Percentiles rank a stretch among this genome's conserved stretches.
phyloP scores from a whole-genome alignment of 768 basidiomycete genomes.

The Dentipellis sp. region DNA sequence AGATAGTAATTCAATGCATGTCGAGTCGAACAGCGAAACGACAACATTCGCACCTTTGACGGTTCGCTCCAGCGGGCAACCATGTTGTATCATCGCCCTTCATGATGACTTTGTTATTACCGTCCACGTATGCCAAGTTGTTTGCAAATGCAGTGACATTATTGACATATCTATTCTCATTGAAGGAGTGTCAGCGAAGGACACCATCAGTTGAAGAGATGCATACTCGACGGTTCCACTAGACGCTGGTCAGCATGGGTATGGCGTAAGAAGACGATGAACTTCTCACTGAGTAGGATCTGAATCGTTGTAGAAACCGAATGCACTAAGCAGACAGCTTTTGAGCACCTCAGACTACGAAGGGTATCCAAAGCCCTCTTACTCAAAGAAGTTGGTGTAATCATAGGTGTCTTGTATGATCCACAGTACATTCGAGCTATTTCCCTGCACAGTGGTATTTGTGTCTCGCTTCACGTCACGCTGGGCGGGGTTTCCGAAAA shows the following conservation, averaged over 20 bases:
- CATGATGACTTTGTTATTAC: constrained; percentile 60
- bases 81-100: constrained; percentile 61
- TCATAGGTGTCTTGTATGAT: constrained; percentile 13
- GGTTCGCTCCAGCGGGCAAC: constrained; percentile 41
- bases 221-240: constrained; percentile 69
- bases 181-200: constrained; percentile 1
- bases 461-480: too few species aligned
- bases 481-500: too few species aligned
- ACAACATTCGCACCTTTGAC: constrained; percentile 42
- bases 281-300: constrained; percentile 12
- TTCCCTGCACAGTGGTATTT: background rate
- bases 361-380: background rate
- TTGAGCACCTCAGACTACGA: background rate
- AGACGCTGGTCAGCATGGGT: constrained; percentile 2
- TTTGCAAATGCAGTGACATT: constrained; percentile 39
- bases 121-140: constrained; percentile 47
- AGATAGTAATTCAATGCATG: background rate
- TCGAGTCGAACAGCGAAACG: background rate
- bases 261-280: constrained; percentile 4
- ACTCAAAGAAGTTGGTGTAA: constrained; percentile 14
- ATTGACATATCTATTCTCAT: constrained; percentile 48
- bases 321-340: constrained; percentile 7
- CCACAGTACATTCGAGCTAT: constrained; percentile 5
- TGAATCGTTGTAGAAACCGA: constrained; percentile 5
- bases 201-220: background rate